phyloP scores from a whole-genome alignment of 129 eudicot genomes.

The Cynara cardunculus region DNA sequence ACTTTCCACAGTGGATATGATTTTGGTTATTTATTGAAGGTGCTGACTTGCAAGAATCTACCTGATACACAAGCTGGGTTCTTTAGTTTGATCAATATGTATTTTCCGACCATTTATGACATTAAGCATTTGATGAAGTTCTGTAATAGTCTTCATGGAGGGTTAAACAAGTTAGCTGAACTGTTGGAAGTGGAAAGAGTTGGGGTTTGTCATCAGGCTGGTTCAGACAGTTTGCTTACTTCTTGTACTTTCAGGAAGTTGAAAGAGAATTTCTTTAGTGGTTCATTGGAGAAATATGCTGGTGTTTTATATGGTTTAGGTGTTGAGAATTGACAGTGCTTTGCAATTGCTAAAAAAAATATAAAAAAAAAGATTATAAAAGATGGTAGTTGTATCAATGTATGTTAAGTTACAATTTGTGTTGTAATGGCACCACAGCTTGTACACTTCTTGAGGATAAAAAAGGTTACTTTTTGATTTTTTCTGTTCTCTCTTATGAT shows the following conservation, averaged over 20 bases:
- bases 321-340: constrained; percentile 54
- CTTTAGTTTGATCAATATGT: constrained; percentile 58
- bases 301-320: constrained; percentile 95
- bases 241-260: constrained; percentile 78
- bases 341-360: background rate
- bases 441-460: constrained; percentile 34
- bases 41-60: constrained; percentile 70
- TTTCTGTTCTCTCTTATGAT: background rate
- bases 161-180: constrained; percentile 85
- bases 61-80: constrained; percentile 78
- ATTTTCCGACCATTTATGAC: constrained; percentile 71
- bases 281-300: constrained; percentile 72
- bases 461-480: constrained; percentile 22
- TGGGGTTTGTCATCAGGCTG: constrained; percentile 89
- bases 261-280: constrained; percentile 77
- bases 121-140: constrained; percentile 95
- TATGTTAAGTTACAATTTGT: constrained; percentile 40
- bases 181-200: constrained; percentile 80
- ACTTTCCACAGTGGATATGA: constrained; percentile 90
- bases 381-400: constrained; percentile 25
- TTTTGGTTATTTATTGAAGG: constrained; percentile 80
- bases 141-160: constrained; percentile 85
- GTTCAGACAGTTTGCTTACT: constrained; percentile 92
- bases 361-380: constrained; percentile 11
- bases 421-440: constrained; percentile 37